phyloP scores from a whole-genome alignment of 164 flowering plant genomes.

The Sedum album region DNA sequence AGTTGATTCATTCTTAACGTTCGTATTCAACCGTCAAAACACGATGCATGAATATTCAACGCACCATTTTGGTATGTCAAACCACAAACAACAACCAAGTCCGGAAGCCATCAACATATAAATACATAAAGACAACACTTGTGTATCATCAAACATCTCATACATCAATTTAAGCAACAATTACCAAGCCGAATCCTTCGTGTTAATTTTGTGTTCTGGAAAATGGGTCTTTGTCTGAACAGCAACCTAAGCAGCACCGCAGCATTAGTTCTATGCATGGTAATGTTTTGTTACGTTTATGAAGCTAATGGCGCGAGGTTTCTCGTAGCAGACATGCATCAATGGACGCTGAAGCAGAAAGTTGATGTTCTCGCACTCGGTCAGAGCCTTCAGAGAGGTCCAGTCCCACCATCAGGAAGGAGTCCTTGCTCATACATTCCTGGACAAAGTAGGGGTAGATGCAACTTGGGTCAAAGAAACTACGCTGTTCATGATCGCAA shows the following conservation, averaged over 20 bases:
- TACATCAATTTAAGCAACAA: neutral
- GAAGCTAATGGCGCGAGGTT: neutral
- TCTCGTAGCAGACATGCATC: neutral
- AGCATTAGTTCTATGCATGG: neutral
- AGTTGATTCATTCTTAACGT: neutral
- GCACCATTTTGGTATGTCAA: neutral
- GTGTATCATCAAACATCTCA: neutral
- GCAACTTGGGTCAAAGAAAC: constrained; percentile 14
- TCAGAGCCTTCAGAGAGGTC: constrained; percentile 16
- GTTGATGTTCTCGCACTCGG: neutral
- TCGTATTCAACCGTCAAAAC: neutral
- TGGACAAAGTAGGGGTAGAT: constrained; percentile 14
- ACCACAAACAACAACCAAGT: neutral
- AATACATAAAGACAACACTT: neutral
- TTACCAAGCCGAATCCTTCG: neutral
- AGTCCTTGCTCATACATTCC: constrained; percentile 24
- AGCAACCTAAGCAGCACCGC: neutral
- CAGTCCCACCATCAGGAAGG: constrained; percentile 14
- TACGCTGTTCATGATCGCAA: constrained; percentile 3
- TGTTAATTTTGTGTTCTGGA: neutral
- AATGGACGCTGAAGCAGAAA: constrained; percentile 1
- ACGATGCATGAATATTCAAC: neutral
- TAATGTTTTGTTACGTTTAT: neutral
- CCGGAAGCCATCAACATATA: neutral
- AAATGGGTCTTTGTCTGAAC: neutral